phyloP scores from a whole-genome alignment of 495 filamentous ascomycete species.

The Neurospora sp. region DNA sequence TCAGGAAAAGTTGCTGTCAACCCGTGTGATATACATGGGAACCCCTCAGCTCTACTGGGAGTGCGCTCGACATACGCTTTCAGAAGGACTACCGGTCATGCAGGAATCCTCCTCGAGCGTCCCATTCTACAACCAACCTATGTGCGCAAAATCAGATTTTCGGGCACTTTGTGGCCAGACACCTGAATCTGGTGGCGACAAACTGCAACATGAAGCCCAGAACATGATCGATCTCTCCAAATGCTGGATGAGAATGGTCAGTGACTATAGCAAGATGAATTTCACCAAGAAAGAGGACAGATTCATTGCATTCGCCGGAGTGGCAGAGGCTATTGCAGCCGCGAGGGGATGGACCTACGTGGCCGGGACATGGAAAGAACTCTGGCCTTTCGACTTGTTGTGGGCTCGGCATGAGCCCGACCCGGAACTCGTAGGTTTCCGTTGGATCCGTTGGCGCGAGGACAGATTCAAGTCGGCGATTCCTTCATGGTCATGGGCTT shows the following conservation, averaged over 20 bases:
- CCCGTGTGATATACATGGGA: background rate
- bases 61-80: background rate
- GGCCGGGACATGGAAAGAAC: conserved; percentile 12
- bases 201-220: background rate
- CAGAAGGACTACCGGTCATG: background rate
- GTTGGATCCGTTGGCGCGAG: too few species aligned
- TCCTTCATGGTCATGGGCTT: background rate
- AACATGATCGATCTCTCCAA: background rate
- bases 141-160: background rate
- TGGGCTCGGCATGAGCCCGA: background rate
- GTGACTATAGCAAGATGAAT: background rate
- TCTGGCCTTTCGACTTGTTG: background rate
- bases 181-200: background rate
- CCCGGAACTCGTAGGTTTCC: too few species aligned
- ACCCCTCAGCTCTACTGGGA: background rate
- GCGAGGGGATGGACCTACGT: conserved; percentile 2
- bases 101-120: fast-evolving
- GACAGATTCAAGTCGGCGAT: background rate
- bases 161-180: background rate
- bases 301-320: conserved; percentile 11
- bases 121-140: background rate
- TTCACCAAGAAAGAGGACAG: conserved; percentile 10
- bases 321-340: conserved; percentile 6
- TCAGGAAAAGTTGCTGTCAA: background rate
- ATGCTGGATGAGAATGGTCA: background rate